Conservation (phyloP, 225 moss, liverwort and hornwort species). For the Thuidium tamariscinum region DNA sequence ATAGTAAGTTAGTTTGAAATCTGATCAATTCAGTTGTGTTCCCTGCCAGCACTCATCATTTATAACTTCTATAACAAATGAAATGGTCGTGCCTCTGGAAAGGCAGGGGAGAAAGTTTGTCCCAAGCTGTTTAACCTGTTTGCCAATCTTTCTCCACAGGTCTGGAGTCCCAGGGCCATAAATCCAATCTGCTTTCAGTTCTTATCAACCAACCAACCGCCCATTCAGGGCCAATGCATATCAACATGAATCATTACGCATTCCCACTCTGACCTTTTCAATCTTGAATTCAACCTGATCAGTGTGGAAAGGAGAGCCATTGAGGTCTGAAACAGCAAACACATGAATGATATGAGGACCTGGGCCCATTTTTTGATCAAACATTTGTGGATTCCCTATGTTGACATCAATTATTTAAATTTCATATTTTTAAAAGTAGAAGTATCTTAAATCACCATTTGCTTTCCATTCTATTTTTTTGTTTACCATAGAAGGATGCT, state of each 20-base stretch:
- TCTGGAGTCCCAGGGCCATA: neutral
- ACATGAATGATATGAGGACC: neutral
- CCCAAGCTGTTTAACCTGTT: neutral
- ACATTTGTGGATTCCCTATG: neutral
- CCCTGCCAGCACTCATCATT: neutral
- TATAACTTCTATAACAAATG: neutral
- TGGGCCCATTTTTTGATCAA: neutral
- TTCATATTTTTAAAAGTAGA: neutral
- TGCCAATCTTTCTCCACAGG: neutral
- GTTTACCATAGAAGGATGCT: accelerated
- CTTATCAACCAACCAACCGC: neutral
- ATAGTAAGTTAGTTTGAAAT: neutral
- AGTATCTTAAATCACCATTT: no score
- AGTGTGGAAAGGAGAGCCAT: neutral
- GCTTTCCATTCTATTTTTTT: no score
- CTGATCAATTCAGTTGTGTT: neutral
- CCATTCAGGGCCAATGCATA: neutral
- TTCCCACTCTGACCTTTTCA: neutral
- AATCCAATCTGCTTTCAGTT: neutral
- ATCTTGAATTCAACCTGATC: neutral
- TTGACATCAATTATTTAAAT: neutral
- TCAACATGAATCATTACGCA: neutral
- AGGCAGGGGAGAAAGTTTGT: neutral
- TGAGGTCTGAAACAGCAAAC: neutral
- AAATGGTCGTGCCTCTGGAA: neutral